Evolutionary conservation across 2,329 filamentous ascomycete genomes (phyloP).

Genomic region (Rhinocladiella mackenziei): DNA sequence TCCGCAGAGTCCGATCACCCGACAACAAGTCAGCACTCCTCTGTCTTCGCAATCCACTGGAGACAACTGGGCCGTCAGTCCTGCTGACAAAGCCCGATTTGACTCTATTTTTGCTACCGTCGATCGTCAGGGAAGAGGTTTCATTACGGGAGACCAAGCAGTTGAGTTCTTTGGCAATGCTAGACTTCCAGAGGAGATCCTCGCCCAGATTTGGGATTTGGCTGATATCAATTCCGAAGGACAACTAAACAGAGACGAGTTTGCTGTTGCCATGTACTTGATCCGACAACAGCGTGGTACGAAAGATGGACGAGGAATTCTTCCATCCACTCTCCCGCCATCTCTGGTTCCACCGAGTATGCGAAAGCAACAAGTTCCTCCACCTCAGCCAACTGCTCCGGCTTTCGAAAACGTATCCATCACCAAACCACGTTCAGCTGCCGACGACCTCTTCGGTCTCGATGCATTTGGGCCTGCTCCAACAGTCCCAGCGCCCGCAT

Average conservation of each 20-base stretch:
- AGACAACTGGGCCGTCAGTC: constrained; percentile 75
- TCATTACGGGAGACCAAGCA: constrained; percentile 89
- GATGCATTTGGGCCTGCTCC: constrained; percentile 69
- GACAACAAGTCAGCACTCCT: constrained; percentile 49
- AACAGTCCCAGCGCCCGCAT: too few relatives aligned
- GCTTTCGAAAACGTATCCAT: constrained; percentile 43
- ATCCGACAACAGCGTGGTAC: constrained; percentile 83
- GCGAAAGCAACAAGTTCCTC: constrained; percentile 53
- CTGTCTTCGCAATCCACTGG: constrained; percentile 54
- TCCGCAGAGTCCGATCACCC: constrained; percentile 58
- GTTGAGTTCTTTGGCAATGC: constrained; percentile 93
- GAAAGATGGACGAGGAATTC: constrained; percentile 54
- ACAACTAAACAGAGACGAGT: constrained; percentile 79
- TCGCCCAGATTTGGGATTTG: constrained; percentile 96
- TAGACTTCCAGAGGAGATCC: constrained; percentile 76
- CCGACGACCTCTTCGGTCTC: constrained; percentile 90
- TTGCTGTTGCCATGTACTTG: constrained; percentile 95
- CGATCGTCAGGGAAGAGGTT: constrained; percentile 74
- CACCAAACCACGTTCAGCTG: constrained; percentile 66
- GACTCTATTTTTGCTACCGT: constrained; percentile 80
- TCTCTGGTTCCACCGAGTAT: constrained; percentile 83
- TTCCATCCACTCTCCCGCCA: constrained; percentile 74
- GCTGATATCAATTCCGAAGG: constrained; percentile 91
- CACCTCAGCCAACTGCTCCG: constrained; percentile 42
- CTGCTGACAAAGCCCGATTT: constrained; percentile 80